Percentiles rank a stretch among this genome's conserved stretches.
These are phyloP conservation scores for Atkinsonella texensis DNA, from an alignment of 2,329 filamentous ascomycete genomes.

Conservation along the genomic window DNA sequence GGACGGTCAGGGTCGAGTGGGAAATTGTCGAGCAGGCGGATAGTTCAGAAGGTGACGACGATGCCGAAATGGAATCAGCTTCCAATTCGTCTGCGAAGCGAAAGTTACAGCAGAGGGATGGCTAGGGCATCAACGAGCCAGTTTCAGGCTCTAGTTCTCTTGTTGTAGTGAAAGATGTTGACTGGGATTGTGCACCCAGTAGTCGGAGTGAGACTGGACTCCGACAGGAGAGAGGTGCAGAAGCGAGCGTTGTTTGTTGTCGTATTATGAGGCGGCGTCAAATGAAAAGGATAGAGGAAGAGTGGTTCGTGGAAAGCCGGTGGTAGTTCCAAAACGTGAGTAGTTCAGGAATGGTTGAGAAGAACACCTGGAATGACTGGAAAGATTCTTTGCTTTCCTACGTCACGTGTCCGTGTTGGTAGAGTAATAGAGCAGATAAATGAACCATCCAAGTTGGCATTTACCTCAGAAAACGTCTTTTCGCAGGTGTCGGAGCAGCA, in stretches of 20 bases:
- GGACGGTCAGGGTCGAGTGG: constrained; percentile 61
- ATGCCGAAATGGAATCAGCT: constrained; percentile 22
- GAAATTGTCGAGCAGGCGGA: constrained; percentile 67
- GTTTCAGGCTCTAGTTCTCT: background rate
- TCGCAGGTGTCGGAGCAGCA: too few species aligned
- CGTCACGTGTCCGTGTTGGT: too few species aligned
- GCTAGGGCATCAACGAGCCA: constrained; percentile 4
- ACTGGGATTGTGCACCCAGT: background rate
- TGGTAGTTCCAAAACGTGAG: background rate
- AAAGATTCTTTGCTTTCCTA: too few species aligned
- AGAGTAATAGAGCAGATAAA: too few species aligned
- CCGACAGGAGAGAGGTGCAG: background rate
- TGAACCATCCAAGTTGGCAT: too few species aligned
- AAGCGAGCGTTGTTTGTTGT: background rate
- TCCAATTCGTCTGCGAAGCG: constrained; percentile 34
- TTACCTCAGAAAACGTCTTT: too few species aligned
- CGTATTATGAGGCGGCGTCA: background rate
- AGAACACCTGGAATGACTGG: background rate
- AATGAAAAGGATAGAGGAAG: background rate
- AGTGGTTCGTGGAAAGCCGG: background rate
- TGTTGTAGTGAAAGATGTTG: background rate
- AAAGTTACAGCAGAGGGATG: constrained; percentile 35
- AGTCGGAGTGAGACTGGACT: background rate
- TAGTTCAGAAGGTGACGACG: constrained; percentile 20
- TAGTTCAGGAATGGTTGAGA: background rate